These are phyloP conservation scores for Cladosporium sp. DNA, from an alignment of 2,329 filamentous ascomycete species.

Conservation along the genomic window DNA sequence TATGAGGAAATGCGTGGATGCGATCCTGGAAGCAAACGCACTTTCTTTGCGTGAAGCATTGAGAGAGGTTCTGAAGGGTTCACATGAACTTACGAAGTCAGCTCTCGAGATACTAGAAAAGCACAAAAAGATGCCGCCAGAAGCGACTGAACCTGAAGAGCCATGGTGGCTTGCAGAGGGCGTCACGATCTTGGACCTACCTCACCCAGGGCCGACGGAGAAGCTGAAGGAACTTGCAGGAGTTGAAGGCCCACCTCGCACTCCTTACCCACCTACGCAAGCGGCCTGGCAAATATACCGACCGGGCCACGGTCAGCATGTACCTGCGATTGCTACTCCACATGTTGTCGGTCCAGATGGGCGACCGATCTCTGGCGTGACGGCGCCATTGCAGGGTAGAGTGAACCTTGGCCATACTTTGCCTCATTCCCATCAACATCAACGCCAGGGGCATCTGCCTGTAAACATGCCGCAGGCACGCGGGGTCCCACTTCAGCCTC, in stretches of 20 bases:
- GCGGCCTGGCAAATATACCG: background rate
- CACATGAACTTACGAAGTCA: slow-evolving; percentile 2
- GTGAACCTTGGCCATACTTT: background rate
- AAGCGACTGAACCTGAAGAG: background rate
- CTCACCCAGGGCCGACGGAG: background rate
- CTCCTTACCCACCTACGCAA: background rate
- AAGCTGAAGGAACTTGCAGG: background rate
- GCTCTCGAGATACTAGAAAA: slow-evolving; percentile 3
- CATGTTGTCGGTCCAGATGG: background rate
- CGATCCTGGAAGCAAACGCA: slow-evolving; percentile 22
- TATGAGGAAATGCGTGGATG: slow-evolving; percentile 22
- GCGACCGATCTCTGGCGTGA: background rate
- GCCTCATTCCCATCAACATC: background rate
- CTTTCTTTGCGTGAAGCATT: slow-evolving; percentile 24
- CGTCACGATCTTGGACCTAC: background rate
- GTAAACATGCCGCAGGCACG: background rate
- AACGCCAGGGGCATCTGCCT: background rate
- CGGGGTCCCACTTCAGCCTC: background rate
- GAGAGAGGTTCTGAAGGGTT: slow-evolving; percentile 24
- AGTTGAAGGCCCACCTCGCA: background rate
- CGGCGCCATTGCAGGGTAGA: background rate
- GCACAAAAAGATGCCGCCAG: background rate
- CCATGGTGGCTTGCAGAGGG: slow-evolving; percentile 11
- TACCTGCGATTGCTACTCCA: background rate
- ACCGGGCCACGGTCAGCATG: background rate